A percentile compares a stretch with the other conserved stretches of the same genome.
These are phyloP conservation scores for Heterococcus sp. DNA, from an alignment of 108 stramenopile species.

Conservation along the genomic window DNA sequence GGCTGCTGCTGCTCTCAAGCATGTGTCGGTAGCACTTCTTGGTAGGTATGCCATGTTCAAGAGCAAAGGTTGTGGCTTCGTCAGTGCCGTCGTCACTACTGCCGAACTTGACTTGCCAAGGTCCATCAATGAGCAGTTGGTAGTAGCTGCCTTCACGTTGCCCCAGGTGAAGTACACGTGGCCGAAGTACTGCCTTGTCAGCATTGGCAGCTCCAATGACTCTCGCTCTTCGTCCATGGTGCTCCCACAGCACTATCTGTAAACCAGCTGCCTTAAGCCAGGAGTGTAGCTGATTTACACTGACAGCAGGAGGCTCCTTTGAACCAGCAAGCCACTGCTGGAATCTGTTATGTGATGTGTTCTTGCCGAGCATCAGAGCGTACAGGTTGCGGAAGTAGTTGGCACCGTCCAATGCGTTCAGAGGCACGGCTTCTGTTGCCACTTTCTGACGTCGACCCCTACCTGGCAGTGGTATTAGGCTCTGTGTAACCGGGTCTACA, in stretches of 20 bases:
- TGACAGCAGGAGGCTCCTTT: slow-evolving; percentile 2
- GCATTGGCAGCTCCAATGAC: too few relatives aligned
- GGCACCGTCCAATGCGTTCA: slow-evolving; percentile 6
- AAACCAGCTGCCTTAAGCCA: background rate
- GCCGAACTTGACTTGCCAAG: background rate
- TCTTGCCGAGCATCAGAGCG: background rate
- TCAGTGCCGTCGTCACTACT: too few relatives aligned
- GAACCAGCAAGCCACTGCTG: slow-evolving; percentile 1
- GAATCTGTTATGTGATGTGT: background rate
- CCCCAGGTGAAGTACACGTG: background rate
- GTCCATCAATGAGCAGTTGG: slow-evolving; percentile 1
- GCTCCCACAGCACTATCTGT: too few relatives aligned
- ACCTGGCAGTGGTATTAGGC: too few relatives aligned
- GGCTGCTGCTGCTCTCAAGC: background rate
- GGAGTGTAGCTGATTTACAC: background rate
- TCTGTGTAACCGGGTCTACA: too few relatives aligned
- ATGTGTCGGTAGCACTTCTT: background rate
- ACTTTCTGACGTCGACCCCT: too few relatives aligned
- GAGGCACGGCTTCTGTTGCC: too few relatives aligned
- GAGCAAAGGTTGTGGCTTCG: background rate
- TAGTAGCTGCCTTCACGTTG: slow-evolving; percentile 5
- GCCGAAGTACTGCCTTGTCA: too few relatives aligned
- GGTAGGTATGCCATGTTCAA: background rate
- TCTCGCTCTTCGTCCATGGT: too few relatives aligned
- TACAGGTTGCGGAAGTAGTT: slow-evolving; percentile 1